Evolutionary conservation across 2,329 filamentous ascomycete species (phyloP).

Genomic region (Hypoxylon sp.): DNA sequence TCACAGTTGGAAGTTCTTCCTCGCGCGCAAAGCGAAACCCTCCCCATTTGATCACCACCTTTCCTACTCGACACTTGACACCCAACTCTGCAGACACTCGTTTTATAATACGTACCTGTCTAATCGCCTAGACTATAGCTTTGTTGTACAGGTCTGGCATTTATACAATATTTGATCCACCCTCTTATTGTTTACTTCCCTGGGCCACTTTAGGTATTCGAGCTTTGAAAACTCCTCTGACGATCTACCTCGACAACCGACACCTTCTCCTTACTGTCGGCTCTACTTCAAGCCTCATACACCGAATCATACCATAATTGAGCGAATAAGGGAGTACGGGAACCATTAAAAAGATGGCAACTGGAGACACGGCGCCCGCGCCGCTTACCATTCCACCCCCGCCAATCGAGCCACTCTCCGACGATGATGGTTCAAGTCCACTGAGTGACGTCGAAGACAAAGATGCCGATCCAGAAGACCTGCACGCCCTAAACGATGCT

Average conservation of each 20-base stretch:
- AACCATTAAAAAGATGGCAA: slow-evolving; percentile 62
- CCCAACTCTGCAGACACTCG: slow-evolving; percentile 42
- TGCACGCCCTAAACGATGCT: slow-evolving; percentile 60
- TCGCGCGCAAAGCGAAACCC: slow-evolving; percentile 50
- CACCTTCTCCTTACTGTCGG: slow-evolving; percentile 9
- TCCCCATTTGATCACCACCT: slow-evolving; percentile 46
- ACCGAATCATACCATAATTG: not conserved
- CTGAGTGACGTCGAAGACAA: slow-evolving; percentile 92
- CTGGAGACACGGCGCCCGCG: slow-evolving; percentile 64
- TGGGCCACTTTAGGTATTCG: slow-evolving; percentile 18
- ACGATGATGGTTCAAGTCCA: slow-evolving; percentile 85
- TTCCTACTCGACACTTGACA: slow-evolving; percentile 37
- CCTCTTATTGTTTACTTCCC: slow-evolving; percentile 35
- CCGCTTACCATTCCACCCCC: slow-evolving; percentile 66
- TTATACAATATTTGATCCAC: slow-evolving; percentile 33
- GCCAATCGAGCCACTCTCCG: slow-evolving; percentile 62
- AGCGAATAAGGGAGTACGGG: not conserved
- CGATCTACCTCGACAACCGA: slow-evolving; percentile 19
- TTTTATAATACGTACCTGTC: slow-evolving; percentile 36
- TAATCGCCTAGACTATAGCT: slow-evolving; percentile 28
- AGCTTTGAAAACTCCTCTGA: slow-evolving; percentile 41
- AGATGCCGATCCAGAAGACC: slow-evolving; percentile 77
- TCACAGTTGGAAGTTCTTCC: slow-evolving; percentile 43
- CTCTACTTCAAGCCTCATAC: slow-evolving; percentile 10
- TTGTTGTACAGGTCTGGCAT: slow-evolving; percentile 37